These are phyloP conservation scores for Trichoderma guizhouense DNA, from an alignment of 2,329 filamentous ascomycete genomes.

Conservation along the genomic window DNA sequence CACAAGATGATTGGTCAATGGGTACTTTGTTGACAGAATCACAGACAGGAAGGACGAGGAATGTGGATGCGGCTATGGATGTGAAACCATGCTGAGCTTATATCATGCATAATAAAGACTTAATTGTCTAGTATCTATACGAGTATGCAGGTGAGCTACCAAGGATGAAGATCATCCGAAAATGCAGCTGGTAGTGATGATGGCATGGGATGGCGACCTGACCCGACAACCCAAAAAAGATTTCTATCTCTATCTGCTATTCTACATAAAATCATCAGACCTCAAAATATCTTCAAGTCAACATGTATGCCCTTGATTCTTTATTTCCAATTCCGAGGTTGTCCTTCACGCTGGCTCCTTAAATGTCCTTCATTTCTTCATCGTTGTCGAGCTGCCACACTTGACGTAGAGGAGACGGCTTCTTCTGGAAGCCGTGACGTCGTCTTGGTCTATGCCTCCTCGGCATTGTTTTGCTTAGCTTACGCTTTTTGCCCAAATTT, in stretches of 20 bases:
- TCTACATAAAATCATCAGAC: not conserved
- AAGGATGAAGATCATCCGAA: not conserved
- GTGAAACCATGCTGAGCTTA: not conserved
- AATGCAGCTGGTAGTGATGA: not conserved
- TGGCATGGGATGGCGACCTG: not conserved
- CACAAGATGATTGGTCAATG: not conserved
- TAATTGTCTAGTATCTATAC: not conserved
- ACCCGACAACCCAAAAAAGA: not conserved
- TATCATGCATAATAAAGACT: not conserved
- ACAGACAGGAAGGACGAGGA: not conserved
- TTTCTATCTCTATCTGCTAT: not conserved
- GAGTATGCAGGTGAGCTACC: not conserved
- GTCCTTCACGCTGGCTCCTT: not conserved
- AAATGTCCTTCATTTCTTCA: not conserved
- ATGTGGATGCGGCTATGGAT: not conserved
- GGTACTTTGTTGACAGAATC: not conserved
- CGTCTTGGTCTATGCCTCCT: not conserved
- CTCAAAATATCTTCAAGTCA: no score
- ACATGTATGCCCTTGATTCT: not conserved
- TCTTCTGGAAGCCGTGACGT: not conserved
- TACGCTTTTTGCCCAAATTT: not conserved
- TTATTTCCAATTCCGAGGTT: not conserved
- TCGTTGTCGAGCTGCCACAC: not conserved
- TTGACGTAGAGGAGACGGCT: not conserved
- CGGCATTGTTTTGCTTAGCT: not conserved